Conservation (phyloP, 177 flowering plant genomes). For the Telopea speciosissima region DNA sequence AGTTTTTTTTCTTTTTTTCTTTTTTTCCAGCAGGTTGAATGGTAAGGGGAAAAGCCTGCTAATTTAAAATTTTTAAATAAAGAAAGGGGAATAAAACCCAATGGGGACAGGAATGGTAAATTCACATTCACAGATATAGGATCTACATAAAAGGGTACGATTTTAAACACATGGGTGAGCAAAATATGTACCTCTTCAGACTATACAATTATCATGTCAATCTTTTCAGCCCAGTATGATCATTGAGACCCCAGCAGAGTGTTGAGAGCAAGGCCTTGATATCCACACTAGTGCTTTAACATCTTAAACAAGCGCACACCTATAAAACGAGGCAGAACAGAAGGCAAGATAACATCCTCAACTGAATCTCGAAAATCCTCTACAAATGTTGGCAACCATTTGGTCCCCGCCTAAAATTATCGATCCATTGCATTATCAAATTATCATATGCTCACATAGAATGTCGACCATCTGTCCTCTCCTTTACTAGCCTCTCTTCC, state of each 20-base stretch:
- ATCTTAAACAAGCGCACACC: not conserved
- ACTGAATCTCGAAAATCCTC: not conserved
- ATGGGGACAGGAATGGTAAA: not conserved
- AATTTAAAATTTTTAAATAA: not conserved
- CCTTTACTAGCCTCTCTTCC: conserved; percentile 51
- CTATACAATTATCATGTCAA: not conserved
- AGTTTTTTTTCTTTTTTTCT: too few relatives aligned
- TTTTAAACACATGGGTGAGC: not conserved
- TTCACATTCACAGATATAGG: not conserved
- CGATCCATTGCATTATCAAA: not conserved
- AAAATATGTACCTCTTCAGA: not conserved
- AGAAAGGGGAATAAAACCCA: not conserved
- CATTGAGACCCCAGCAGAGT: not conserved
- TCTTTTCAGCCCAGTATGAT: not conserved
- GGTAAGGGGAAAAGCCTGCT: not conserved
- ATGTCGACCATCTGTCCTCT: conserved; percentile 31
- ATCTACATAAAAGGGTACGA: not conserved
- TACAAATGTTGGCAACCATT: not conserved
- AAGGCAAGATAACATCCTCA: not conserved
- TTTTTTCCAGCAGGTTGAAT: not conserved
- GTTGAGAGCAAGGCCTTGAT: not conserved
- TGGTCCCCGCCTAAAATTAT: not conserved
- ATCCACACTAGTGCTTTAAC: not conserved
- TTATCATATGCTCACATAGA: not conserved
- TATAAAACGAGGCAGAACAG: not conserved